Conservation (phyloP, 2,329 filamentous ascomycete species). For the Biscogniauxia mediterranea region DNA sequence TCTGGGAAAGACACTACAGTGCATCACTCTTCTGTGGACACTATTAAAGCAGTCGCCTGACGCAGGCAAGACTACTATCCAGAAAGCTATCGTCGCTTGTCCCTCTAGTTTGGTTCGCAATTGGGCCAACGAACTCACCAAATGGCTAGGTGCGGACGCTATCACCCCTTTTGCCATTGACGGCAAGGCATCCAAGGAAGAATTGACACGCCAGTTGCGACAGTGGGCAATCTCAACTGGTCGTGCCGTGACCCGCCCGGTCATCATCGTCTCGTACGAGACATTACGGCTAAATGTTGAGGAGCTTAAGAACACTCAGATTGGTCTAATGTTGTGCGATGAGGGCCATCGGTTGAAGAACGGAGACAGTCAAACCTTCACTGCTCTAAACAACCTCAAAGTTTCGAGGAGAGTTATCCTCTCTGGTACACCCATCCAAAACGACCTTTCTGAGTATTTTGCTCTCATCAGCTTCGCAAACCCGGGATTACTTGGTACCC, state of each 20-base stretch:
- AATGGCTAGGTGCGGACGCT: slow-evolving; percentile 93
- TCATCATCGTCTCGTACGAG: slow-evolving; percentile 97
- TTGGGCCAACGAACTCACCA: slow-evolving; percentile 95
- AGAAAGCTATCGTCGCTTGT: slow-evolving; percentile 95
- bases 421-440: slow-evolving; percentile 96
- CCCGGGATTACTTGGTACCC: slow-evolving; percentile 83
- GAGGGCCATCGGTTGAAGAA: slow-evolving; percentile 97
- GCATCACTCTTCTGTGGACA: slow-evolving; percentile 96
- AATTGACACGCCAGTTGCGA: slow-evolving; percentile 82
- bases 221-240: slow-evolving; percentile 94
- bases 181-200: slow-evolving; percentile 92
- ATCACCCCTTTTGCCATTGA: slow-evolving; percentile 94
- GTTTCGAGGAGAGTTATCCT: slow-evolving; percentile 90
- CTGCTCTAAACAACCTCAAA: slow-evolving; percentile 83
- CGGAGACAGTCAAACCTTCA: slow-evolving; percentile 93
- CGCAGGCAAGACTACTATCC: slow-evolving; percentile 88
- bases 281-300: slow-evolving; percentile 89
- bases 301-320: slow-evolving; percentile 83
- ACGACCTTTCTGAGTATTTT: slow-evolving; percentile 98
- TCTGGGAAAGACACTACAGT: slow-evolving; percentile 94
- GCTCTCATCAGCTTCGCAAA: slow-evolving; percentile 95
- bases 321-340: slow-evolving; percentile 90
- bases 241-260: slow-evolving; percentile 83
- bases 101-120: slow-evolving; percentile 95
- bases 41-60: slow-evolving; percentile 92